Evolutionary conservation across 495 filamentous ascomycete species (phyloP), one percentile per base, ranked within the genome.

Genomic region (Collariella sp.): DNA sequence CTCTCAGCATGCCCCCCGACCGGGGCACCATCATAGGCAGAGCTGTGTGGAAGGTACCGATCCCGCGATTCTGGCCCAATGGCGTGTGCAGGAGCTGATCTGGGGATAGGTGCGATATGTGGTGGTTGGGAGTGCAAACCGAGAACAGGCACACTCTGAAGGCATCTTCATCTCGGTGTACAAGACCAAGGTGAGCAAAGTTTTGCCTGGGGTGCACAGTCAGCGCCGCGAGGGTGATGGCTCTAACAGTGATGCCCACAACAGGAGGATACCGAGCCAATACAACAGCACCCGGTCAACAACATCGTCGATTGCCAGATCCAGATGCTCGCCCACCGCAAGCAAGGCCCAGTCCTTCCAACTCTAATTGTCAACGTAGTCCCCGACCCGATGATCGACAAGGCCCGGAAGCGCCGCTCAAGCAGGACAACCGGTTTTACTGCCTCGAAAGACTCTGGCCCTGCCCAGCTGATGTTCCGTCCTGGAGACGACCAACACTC

Each of bases 1-100:
- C 67, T 51, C 69, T 82, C 60, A 63, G 75, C 35, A 70, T 75
- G 22, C 79, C 79, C 33, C 79, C 79, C 5, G 79, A 82, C 58
- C 68, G 76, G 59, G 71, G 76, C 33, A 72, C 77, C 40, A 76
- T 82, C 55, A 72, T 82, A 39, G 76, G 77, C 34, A 73, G 73
- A 54, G 71, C 79, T 13, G 49, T 75, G 13, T 82, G 79, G 78
- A 82, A 82, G 79, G 79, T 81, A 55, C 45, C 64, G 47, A 10
- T 38, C 36, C 20, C n/a, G 11, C 4, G 16, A 4, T 12, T 20
- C 15, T 18, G 11, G 15, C 39, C 41, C 13, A 16, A 13, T 53
- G 39, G 22, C 12, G 5, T 0, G 10, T 2, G 18, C 40, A 45
- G n/a, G 35, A 22, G 34, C 54, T 64, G 43, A 56, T 52, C 2